Base-by-base conservation (phyloP, 2,329 filamentous ascomycete genomes). In the Arachnomyces sp. region DNA sequence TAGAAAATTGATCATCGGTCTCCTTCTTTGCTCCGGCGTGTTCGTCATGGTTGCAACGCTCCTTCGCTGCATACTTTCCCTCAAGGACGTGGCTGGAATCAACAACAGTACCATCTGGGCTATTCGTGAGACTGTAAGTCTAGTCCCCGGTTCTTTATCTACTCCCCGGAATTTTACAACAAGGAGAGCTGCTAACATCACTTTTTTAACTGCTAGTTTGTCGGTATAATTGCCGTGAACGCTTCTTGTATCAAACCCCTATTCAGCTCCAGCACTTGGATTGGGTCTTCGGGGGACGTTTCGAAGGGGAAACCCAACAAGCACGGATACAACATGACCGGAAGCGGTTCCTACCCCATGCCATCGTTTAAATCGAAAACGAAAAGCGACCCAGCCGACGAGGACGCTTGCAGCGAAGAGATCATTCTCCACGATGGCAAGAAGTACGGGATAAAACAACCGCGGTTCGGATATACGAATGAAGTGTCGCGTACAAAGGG, bases 1-100 rank as follows among this genome's bases (percentile, higher is more conserved):
- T 25, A 51, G 50, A 3, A 68, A 68, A 46, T 15, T 67, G 2
- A 51, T 62, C 13, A 61, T 67, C 29, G 55, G 57, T 1, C 16
- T 66, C 3, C 52, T 68, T 0, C 61, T 69, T 7, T 68, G 61
- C 34, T 65, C 65, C 2, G 64, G 66, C 3, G 31, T 68, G n/a
- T 68, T 68, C 43, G 59, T 68, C 39, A 66, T 68, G 43, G 45
- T 61, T 7, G 63, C 64, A n/a, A 59, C 65, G 1, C 44, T 69
- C 0, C 51, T 69, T 28, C 64, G 66, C 14, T 67, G 62, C 37
- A 42, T 66, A 25, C 45, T 64, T 4, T 63, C 61, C 9, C 50
- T 69, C 0, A 45, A 54, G 25, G 51, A 58, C 16, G 59, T 65
- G 28, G 34, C 61, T 12, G 55, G 55, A 11, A 61, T 66, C 50